Evolutionary conservation across 1,284 basidiomycete species (phyloP).

Genomic region (Naganishia liquefaciens): DNA sequence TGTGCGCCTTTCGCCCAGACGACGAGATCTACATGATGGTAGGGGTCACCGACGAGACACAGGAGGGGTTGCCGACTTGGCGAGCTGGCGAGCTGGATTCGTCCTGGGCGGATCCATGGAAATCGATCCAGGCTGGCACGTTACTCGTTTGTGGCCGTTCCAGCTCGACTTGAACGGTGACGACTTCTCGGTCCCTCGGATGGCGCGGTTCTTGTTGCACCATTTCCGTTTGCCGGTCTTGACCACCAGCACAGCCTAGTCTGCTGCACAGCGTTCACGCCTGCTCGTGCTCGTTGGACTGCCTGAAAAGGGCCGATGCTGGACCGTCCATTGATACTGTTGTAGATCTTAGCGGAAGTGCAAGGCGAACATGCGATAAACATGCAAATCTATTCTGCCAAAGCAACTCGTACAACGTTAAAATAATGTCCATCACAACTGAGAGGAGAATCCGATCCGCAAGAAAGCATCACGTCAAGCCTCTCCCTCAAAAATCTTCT

Average conservation of each 20-base stretch:
- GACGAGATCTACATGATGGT: not conserved
- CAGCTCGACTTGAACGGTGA: not conserved
- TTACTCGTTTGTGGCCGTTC: constrained; percentile 1
- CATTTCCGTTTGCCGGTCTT: not conserved
- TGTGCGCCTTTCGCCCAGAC: not conserved
- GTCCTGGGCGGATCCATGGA: constrained; percentile 1
- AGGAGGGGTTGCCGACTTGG: constrained; percentile 3
- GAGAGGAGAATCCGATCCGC: not conserved
- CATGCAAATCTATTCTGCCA: not conserved
- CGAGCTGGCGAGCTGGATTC: not conserved
- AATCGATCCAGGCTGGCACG: constrained; percentile 5
- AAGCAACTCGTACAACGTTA: not conserved
- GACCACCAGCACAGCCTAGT: constrained; percentile 2
- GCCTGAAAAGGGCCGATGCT: not conserved
- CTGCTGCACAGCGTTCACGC: not conserved
- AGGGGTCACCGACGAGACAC: not conserved
- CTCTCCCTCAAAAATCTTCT: not conserved
- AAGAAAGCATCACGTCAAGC: not conserved
- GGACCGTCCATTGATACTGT: not conserved
- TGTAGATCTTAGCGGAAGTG: constrained; percentile 6
- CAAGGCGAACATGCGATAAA: constrained; percentile 2
- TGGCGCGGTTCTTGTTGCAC: constrained; percentile 1
- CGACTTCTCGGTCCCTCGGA: constrained; percentile 2
- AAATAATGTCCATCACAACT: not conserved
- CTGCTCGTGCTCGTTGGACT: constrained; percentile 1